Conservation (phyloP, 371 early-diverging fungal species). For the Mucor racemosus region DNA sequence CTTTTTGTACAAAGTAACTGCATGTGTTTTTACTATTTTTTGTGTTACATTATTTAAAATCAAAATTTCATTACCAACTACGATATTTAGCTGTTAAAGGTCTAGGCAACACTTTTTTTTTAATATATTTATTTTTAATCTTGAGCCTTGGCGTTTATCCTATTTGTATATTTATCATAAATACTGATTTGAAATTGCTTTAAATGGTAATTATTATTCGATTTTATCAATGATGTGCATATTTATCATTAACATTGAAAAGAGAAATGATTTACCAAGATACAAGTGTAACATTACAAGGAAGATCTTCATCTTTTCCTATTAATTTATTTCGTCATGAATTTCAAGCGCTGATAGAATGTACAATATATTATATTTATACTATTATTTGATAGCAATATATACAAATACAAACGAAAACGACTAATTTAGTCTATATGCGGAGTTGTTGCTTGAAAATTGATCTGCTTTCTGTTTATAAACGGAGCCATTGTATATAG, state of each 20-base stretch:
- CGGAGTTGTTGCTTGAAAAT: not conserved
- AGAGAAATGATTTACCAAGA: not conserved
- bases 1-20: not conserved
- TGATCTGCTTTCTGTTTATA: not conserved
- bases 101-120: not conserved
- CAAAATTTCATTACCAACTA: not conserved
- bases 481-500: not conserved
- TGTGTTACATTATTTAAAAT: not conserved
- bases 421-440: not conserved
- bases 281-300: not conserved
- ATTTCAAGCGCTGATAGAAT: constrained; percentile 1
- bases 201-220: not conserved
- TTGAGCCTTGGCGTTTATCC: not conserved
- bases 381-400: no score
- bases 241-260: not conserved
- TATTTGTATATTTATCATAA: not conserved
- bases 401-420: no score
- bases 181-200: not conserved
- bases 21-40: constrained; percentile 4
- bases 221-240: not conserved
- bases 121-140: not conserved
- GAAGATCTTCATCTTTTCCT: not conserved
- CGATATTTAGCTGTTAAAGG: not conserved
- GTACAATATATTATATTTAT: not conserved
- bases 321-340: not conserved